phyloP scores from a whole-genome alignment of 23 red algal species.

The Gracilaria domingensis region DNA sequence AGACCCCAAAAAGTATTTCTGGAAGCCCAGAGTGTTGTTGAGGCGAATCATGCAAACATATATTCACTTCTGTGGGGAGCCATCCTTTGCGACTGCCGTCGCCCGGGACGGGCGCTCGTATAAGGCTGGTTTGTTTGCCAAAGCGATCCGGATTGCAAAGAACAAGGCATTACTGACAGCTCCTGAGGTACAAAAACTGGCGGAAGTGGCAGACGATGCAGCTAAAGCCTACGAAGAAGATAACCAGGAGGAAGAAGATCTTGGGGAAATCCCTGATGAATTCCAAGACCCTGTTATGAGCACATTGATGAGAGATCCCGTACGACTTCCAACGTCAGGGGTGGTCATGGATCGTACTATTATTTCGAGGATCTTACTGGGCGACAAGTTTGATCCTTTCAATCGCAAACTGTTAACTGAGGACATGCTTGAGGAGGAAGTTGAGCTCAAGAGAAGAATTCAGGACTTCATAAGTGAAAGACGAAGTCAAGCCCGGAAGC shows the following conservation, averaged over 20 bases:
- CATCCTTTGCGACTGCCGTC: conserved; percentile 80
- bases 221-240: conserved; percentile 55
- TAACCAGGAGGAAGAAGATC: conserved; percentile 76
- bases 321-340: conserved; percentile 89
- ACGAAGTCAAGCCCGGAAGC: conserved; percentile 10
- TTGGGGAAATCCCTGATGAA: conserved; percentile 93
- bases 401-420: conserved; percentile 91
- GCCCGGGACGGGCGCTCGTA: conserved; percentile 92
- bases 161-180: conserved; percentile 60
- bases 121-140: conserved; percentile 74
- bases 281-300: conserved; percentile 97
- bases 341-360: conserved; percentile 90
- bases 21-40: conserved; percentile 89
- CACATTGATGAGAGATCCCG: conserved; percentile 93
- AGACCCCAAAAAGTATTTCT: conserved; percentile 82
- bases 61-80: conserved; percentile 71
- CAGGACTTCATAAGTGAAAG: conserved; percentile 51
- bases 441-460: conserved; percentile 84
- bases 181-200: conserved; percentile 57
- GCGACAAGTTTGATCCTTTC: conserved; percentile 95
- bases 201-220: conserved; percentile 31
- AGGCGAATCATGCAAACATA: conserved; percentile 86
- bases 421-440: conserved; percentile 84
- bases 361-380: conserved; percentile 94
- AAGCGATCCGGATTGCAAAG: conserved; percentile 63